Conservation (phyloP, 176 grass and related monocot species). For the Coix lacrymajobi region DNA sequence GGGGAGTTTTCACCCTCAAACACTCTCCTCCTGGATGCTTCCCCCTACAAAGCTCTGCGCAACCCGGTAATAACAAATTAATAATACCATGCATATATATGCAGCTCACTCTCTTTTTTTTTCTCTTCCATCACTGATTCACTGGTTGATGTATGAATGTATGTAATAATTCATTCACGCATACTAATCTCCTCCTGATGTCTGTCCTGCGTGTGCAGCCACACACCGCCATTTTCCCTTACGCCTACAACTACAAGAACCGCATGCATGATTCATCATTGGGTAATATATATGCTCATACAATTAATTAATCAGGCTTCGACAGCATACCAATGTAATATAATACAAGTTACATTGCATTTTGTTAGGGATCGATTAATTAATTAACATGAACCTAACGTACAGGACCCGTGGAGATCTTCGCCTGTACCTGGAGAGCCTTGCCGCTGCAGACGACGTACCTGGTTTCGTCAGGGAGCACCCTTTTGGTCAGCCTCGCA, state of each 20-base stretch:
- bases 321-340: no score
- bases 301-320: no score
- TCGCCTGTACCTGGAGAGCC: constrained; percentile 55
- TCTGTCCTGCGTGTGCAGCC: constrained; percentile 12
- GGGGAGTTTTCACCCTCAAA: constrained; percentile 65
- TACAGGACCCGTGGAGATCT: constrained; percentile 67
- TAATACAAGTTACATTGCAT: no score
- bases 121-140: background rate
- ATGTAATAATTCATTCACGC: background rate
- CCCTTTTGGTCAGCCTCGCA: constrained; percentile 63
- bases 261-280: constrained; percentile 47
- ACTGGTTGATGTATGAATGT: no score
- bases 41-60: constrained; percentile 79
- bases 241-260: constrained; percentile 39
- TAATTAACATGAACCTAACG: no score
- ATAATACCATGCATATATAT: no score
- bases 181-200: background rate
- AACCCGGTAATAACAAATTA: constrained; percentile 83
- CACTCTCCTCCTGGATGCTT: constrained; percentile 85
- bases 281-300: no score
- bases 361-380: no score
- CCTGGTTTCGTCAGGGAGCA: constrained; percentile 51
- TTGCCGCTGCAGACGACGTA: constrained; percentile 58
- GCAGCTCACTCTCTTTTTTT: no score
- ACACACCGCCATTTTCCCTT: constrained; percentile 70